Evolutionary conservation across 1,139 yeast species (phyloP), one percentile per base, ranked within the genome.

Genomic region (Starmera stellimalicola): DNA sequence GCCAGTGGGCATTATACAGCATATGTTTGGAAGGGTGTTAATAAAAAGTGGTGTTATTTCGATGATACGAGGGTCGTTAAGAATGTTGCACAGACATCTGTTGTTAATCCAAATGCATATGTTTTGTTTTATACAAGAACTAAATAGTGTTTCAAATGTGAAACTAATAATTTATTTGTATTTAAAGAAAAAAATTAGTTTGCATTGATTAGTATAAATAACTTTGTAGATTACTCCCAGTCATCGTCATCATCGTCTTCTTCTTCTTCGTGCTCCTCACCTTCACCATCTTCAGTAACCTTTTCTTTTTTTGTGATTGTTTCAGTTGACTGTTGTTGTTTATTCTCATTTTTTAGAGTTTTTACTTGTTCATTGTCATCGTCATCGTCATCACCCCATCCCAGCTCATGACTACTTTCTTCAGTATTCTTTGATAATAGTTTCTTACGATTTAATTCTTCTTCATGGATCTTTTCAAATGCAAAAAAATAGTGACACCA

Each of bases 1-100:
- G 73, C 80, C 31, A 85, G 94, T 3, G 97, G 98, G 0, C 98
- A 91, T 57, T 91, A 91, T 55, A 91, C 97, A 0, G 68, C 95
- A 0, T 81, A 76, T 50, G 94, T 85, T 3, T 63, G 76, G 46
- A 82, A 83, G 45, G 71, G 73, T 17, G 54, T 65, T 6, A 63
- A 63, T 31, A 62, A 68, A 33, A 73, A 70, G 14, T 84, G 94
- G 94, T 73, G 83, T 40, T 70, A 73, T 40, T 83, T 78, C 52
- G 94, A 84, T 52, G 95, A 84, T 54, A 69, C 82, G 1, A 68
- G 64, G 35, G 73, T 77, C 5, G 60, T 68, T 3, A 59, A 48
- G 33, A 60, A 65, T 15, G 79, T 77, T 15, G 57, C 73, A 38
- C 73, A 70, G 44, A 60, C 62, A 38, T 10, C 35, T 6, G 46